phyloP scores from a whole-genome alignment of 768 basidiomycete species.

The Collybiopsis luxurians region DNA sequence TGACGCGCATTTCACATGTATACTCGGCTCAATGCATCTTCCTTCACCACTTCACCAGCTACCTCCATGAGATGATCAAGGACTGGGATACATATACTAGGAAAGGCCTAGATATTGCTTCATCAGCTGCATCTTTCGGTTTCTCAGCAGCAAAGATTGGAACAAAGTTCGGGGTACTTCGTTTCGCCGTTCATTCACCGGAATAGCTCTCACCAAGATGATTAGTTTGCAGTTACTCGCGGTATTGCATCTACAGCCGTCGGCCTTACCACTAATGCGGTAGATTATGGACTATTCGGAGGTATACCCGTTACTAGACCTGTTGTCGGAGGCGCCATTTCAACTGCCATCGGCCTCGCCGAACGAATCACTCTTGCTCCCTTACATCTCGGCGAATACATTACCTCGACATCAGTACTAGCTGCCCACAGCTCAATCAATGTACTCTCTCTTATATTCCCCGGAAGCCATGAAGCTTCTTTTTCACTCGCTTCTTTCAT shows the following conservation, averaged over 20 bases:
- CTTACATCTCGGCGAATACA: conserved; percentile 70
- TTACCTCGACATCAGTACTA: conserved; percentile 70
- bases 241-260: conserved; percentile 57
- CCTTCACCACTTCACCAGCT: background rate
- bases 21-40: background rate
- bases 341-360: conserved; percentile 58
- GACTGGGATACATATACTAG: conserved; percentile 53
- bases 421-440: conserved; percentile 78
- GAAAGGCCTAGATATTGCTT: conserved; percentile 66
- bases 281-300: conserved; percentile 70
- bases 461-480: conserved; percentile 73
- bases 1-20: too few species aligned
- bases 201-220: conserved; percentile 3
- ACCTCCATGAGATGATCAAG: conserved; percentile 28
- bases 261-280: conserved; percentile 52
- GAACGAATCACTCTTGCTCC: conserved; percentile 76
- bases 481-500: conserved; percentile 83
- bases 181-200: background rate
- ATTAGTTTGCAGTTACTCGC: conserved; percentile 67
- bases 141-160: conserved; percentile 66
- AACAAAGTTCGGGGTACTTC: conserved; percentile 67
- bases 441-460: conserved; percentile 67
- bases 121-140: conserved; percentile 56
- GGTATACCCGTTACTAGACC: conserved; percentile 57
- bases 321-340: conserved; percentile 54